Percentiles rank a stretch among this genome's conserved stretches.
These are phyloP conservation scores for Tulasnella sp. DNA, from an alignment of 768 basidiomycete genomes.

Conservation along the genomic window DNA sequence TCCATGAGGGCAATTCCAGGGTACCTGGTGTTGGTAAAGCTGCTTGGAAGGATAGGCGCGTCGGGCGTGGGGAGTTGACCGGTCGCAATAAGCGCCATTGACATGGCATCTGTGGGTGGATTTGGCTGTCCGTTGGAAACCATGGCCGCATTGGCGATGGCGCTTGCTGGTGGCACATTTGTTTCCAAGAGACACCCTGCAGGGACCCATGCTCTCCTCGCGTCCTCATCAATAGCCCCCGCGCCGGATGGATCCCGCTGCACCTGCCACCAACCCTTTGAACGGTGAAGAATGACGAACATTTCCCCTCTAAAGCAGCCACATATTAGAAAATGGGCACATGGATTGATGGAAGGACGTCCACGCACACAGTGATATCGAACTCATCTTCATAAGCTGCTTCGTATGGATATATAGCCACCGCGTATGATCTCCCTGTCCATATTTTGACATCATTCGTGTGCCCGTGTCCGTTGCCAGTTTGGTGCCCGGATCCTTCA, in stretches of 20 bases:
- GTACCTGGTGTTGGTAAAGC: slow-evolving; percentile 95
- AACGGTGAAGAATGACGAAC: slow-evolving; percentile 83
- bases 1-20: slow-evolving; percentile 96
- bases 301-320: slow-evolving; percentile 61
- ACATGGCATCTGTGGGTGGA: neutral
- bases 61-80: slow-evolving; percentile 28
- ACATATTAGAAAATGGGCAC: neutral
- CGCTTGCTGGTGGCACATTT: slow-evolving; percentile 78
- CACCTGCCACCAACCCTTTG: slow-evolving; percentile 99
- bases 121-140: neutral
- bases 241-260: slow-evolving; percentile 85
- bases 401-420: slow-evolving; percentile 98
- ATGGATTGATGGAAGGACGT: slow-evolving; percentile 12
- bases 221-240: slow-evolving; percentile 64
- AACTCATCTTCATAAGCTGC: slow-evolving; percentile 98
- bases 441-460: slow-evolving; percentile 27
- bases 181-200: slow-evolving; percentile 94
- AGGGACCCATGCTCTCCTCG: slow-evolving; percentile 93
- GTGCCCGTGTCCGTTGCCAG: slow-evolving; percentile 21
- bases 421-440: slow-evolving; percentile 74
- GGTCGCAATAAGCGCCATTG: neutral
- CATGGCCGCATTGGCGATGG: slow-evolving; percentile 58
- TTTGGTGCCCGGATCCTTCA: slow-evolving; percentile 13
- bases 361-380: slow-evolving; percentile 84
- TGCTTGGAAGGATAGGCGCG: slow-evolving; percentile 77